These are phyloP conservation scores for Pezicula rhizophila DNA, from an alignment of 2,329 filamentous ascomycete genomes.

Conservation along the genomic window DNA sequence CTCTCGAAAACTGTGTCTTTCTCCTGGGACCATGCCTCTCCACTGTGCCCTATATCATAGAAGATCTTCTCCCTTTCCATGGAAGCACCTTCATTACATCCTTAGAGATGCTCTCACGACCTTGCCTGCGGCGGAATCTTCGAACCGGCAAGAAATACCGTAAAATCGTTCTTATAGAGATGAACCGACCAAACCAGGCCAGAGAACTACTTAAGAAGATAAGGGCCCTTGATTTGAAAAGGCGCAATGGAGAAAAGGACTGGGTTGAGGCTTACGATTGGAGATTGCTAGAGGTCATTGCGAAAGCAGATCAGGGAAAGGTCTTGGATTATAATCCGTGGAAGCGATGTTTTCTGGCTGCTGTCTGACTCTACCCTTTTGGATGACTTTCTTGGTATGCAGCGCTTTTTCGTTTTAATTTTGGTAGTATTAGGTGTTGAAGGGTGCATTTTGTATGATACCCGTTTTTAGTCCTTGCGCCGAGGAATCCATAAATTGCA, in stretches of 20 bases:
- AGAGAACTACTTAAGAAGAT: conserved; percentile 25
- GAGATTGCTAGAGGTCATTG: conserved; percentile 34
- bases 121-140: conserved; percentile 5
- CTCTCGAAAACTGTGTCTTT: conserved; percentile 16
- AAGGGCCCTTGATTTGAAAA: conserved; percentile 14
- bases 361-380: background rate
- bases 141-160: conserved; percentile 13
- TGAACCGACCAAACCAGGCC: conserved; percentile 22
- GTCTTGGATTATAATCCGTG: conserved; percentile 20
- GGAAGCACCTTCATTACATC: conserved; percentile 13
- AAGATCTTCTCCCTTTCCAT: conserved; percentile 18
- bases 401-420: background rate
- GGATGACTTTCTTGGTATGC: background rate
- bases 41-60: conserved; percentile 9
- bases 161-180: conserved; percentile 31
- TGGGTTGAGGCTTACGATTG: conserved; percentile 33
- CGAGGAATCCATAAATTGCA: too few relatives aligned
- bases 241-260: conserved; percentile 21
- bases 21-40: conserved; percentile 21
- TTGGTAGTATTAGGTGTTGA: background rate
- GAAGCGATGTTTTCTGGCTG: conserved; percentile 4
- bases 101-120: conserved; percentile 6
- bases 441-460: too few relatives aligned
- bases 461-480: too few relatives aligned
- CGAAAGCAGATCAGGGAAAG: conserved; percentile 32